Evolutionary conservation across 2,329 filamentous ascomycete species (phyloP).

Genomic region (Aspergillus flavus): DNA sequence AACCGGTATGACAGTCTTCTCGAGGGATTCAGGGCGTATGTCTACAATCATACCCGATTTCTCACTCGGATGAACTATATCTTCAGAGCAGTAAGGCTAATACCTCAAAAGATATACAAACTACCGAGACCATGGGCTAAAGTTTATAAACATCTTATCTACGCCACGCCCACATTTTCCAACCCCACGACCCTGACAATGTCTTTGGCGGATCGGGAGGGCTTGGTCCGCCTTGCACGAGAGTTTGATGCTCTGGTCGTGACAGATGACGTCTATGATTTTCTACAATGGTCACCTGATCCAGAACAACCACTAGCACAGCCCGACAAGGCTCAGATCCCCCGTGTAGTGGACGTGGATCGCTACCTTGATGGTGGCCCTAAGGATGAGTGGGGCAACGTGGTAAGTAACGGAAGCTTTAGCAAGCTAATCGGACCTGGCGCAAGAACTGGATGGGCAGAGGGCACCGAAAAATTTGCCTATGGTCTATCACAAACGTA

Average conservation of each 20-base stretch:
- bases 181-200: constrained; percentile 88
- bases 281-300: constrained; percentile 73
- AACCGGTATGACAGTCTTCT: constrained; percentile 43
- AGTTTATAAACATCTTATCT: constrained; percentile 84
- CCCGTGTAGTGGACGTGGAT: constrained; percentile 80
- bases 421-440: constrained; percentile 85
- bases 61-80: neutral
- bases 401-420: constrained; percentile 84
- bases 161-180: constrained; percentile 83
- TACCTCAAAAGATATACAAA: constrained; percentile 55
- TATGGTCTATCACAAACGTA: constrained; percentile 63
- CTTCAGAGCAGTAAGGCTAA: neutral
- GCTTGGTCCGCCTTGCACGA: constrained; percentile 75
- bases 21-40: neutral
- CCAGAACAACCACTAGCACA: constrained; percentile 13
- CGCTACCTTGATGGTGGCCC: constrained; percentile 63
- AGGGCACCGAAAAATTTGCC: constrained; percentile 66
- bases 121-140: constrained; percentile 65
- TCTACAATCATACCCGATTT: neutral
- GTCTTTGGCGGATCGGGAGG: constrained; percentile 66
- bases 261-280: constrained; percentile 92
- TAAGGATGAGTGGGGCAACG: constrained; percentile 72
- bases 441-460: constrained; percentile 83
- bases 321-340: constrained; percentile 54
- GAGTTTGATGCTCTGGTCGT: constrained; percentile 80